phyloP scores from a whole-genome alignment of 1,284 basidiomycete species.

The Ustilago curta region DNA sequence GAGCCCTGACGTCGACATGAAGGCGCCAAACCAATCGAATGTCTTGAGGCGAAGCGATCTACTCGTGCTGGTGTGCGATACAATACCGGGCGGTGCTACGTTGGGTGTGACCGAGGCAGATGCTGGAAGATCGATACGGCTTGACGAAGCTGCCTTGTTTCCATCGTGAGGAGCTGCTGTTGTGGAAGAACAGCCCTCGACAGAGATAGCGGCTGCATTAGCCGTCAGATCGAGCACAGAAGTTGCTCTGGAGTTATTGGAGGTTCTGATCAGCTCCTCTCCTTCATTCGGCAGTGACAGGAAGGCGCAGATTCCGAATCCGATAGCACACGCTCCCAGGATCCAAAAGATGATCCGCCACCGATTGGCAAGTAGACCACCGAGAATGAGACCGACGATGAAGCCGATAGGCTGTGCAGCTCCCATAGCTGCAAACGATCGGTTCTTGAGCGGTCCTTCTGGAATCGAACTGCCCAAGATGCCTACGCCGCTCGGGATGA shows the following conservation, averaged over 20 bases:
- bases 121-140: slow-evolving; percentile 14
- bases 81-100: not conserved
- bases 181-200: slow-evolving; percentile 11
- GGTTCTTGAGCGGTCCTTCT: slow-evolving; percentile 66
- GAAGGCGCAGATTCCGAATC: slow-evolving; percentile 73
- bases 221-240: slow-evolving; percentile 19
- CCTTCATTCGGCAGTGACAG: slow-evolving; percentile 70
- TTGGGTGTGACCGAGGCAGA: slow-evolving; percentile 5
- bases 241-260: slow-evolving; percentile 9
- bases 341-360: slow-evolving; percentile 79
- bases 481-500: slow-evolving; percentile 58
- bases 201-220: slow-evolving; percentile 3
- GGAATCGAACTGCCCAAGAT: slow-evolving; percentile 65
- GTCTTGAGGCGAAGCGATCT: slow-evolving; percentile 41
- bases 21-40: slow-evolving; percentile 85
- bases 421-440: slow-evolving; percentile 65
- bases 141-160: slow-evolving; percentile 7
- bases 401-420: slow-evolving; percentile 80
- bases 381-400: slow-evolving; percentile 76
- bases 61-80: not conserved
- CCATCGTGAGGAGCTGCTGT: not conserved
- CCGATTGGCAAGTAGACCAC: slow-evolving; percentile 75
- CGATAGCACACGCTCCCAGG: slow-evolving; percentile 73
- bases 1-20: slow-evolving; percentile 79
- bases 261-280: slow-evolving; percentile 34